These are phyloP conservation scores for Corchorus olitorius DNA, from an alignment of 345 rosid species.

Conservation along the genomic window DNA sequence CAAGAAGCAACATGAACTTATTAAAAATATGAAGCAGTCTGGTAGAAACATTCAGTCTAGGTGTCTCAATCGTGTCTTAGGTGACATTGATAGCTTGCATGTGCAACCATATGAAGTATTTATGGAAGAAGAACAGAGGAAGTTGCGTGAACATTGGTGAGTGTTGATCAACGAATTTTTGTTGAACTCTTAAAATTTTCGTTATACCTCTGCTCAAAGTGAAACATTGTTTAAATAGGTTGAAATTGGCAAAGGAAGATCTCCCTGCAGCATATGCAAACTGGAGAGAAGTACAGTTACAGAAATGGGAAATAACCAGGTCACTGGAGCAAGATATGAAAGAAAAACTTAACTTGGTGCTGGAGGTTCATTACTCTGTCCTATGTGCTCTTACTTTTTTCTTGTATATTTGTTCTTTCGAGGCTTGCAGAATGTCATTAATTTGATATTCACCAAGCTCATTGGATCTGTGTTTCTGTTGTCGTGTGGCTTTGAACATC, in stretches of 20 bases:
- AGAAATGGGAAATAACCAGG: constrained; percentile 47
- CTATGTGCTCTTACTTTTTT: background rate
- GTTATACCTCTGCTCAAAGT: constrained; percentile 19
- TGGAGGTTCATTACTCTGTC: constrained; percentile 51
- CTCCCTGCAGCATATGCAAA: constrained; percentile 69
- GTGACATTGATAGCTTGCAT: constrained; percentile 61
- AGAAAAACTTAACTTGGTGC: constrained; percentile 36
- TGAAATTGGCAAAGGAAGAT: constrained; percentile 61
- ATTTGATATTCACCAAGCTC: constrained; percentile 3
- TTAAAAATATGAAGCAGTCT: constrained; percentile 84
- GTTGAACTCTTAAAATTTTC: constrained; percentile 3
- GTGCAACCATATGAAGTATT: constrained; percentile 87
- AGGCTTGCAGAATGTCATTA: constrained; percentile 14
- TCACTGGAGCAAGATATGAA: constrained; percentile 66
- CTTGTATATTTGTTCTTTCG: background rate
- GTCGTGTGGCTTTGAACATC: background rate
- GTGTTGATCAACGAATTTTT: constrained; percentile 37
- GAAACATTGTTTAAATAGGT: constrained; percentile 47
- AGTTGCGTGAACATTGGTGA: constrained; percentile 82
- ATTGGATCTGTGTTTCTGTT: constrained; percentile 1
- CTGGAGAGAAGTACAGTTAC: constrained; percentile 61
- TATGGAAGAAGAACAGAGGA: constrained; percentile 85
- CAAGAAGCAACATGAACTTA: constrained; percentile 89
- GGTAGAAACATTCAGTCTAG: constrained; percentile 76
- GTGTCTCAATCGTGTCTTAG: constrained; percentile 73